phyloP scores from a whole-genome alignment of 129 eudicot species.

The Helianthus annuus region DNA sequence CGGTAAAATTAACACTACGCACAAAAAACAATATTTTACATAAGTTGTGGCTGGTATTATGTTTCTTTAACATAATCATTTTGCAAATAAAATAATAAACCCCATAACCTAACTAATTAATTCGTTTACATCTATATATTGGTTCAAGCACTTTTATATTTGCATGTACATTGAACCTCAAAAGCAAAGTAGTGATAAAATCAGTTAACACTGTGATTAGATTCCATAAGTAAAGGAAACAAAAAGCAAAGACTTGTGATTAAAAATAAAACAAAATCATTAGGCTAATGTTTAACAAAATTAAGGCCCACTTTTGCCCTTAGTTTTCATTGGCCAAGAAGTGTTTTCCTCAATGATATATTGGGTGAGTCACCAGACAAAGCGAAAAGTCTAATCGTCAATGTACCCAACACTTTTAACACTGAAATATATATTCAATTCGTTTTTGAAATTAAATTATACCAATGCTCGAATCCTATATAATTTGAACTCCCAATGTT shows the following conservation, averaged over 20 bases:
- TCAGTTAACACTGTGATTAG: slow-evolving; percentile 38
- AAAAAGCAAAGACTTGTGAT: slow-evolving; percentile 31
- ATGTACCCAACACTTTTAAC: slow-evolving; percentile 16
- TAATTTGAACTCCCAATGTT: no score
- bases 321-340: slow-evolving; percentile 28
- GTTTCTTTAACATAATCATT: no score
- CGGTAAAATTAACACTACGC: no score
- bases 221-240: slow-evolving; percentile 35
- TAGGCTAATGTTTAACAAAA: slow-evolving; percentile 23
- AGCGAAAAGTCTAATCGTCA: slow-evolving; percentile 28
- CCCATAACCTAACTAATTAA: no score
- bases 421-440: no score
- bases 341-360: slow-evolving; percentile 21
- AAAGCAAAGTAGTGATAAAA: slow-evolving; percentile 35
- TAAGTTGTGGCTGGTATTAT: no score
- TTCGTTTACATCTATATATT: background rate
- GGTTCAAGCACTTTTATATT: background rate
- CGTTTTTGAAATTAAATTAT: no score
- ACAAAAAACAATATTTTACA: no score
- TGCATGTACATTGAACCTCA: slow-evolving; percentile 32
- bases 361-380: slow-evolving; percentile 29
- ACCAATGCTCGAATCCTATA: no score
- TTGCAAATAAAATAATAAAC: background rate
- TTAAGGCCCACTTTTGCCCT: slow-evolving; percentile 32
- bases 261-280: slow-evolving; percentile 33